Evolutionary conservation across 768 basidiomycete species (phyloP).

Genomic region (Tephrocybe sp.): DNA sequence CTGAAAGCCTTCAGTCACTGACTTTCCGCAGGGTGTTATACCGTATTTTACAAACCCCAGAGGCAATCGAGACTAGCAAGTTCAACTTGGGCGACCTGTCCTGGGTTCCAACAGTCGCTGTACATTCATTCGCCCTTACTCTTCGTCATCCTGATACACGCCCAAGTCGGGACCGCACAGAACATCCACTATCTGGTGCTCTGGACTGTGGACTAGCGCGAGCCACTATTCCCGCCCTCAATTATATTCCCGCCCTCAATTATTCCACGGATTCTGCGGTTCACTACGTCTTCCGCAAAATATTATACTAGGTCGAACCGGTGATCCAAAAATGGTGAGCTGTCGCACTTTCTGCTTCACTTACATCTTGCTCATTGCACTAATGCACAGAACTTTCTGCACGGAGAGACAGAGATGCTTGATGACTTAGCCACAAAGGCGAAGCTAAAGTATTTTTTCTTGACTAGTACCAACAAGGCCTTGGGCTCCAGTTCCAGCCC

Average conservation of each 20-base stretch:
- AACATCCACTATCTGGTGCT: conserved; percentile 22
- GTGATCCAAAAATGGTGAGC: conserved; percentile 6
- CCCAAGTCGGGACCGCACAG: conserved; percentile 21
- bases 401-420: conserved; percentile 24
- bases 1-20: not conserved
- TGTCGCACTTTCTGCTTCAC: not conserved
- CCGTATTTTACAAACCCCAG: conserved; percentile 22
- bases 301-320: conserved; percentile 11
- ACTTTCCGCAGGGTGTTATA: conserved; percentile 26
- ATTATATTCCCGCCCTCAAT: too few species aligned
- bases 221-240: conserved; percentile 21
- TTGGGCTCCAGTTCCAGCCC: conserved; percentile 20
- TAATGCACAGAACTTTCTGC: conserved; percentile 22
- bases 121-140: conserved; percentile 35
- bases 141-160: conserved; percentile 33
- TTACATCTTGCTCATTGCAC: not conserved
- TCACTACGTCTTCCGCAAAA: conserved; percentile 22
- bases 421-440: conserved; percentile 15
- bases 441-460: conserved; percentile 22
- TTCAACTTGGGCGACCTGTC: conserved; percentile 26
- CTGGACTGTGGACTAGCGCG: conserved; percentile 44
- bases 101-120: conserved; percentile 29
- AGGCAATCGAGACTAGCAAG: conserved; percentile 20
- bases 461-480: conserved; percentile 4
- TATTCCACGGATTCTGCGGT: conserved; percentile 17